Evolutionary conservation across 2,329 filamentous ascomycete genomes (phyloP).

Genomic region (Pochonia chlamydosporia): DNA sequence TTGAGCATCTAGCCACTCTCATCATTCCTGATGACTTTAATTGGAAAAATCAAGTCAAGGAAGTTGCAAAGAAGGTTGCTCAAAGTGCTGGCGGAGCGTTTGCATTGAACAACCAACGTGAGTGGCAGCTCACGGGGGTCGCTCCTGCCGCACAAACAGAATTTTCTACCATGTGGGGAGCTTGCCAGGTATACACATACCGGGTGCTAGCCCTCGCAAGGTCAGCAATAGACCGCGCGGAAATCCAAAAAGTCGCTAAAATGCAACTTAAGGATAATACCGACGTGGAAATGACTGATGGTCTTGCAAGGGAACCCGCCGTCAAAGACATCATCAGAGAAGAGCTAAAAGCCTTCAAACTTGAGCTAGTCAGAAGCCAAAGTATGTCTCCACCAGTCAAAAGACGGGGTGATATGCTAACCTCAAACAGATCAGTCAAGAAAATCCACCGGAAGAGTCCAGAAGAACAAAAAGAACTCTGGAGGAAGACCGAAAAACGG

Average conservation of each 20-base stretch:
- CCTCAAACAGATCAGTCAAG: no score
- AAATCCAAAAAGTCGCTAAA: neutral
- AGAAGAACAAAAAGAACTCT: neutral
- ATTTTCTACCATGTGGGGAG: no score
- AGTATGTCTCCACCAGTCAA: no score
- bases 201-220: neutral
- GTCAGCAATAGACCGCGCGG: neutral
- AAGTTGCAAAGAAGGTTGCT: no score
- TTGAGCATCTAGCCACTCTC: neutral
- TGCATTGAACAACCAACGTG: neutral
- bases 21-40: neutral
- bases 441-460: no score
- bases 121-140: no score
- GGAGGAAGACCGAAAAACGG: neutral
- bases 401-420: no score
- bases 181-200: no score
- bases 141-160: no score
- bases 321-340: neutral
- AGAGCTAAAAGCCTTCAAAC: neutral
- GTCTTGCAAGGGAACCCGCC: neutral
- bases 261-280: neutral
- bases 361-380: neutral
- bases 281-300: neutral
- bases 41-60: neutral
- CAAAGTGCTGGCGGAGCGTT: neutral